phyloP scores from a whole-genome alignment of 2,329 filamentous ascomycete genomes.

The Paecilomyces sp. region DNA sequence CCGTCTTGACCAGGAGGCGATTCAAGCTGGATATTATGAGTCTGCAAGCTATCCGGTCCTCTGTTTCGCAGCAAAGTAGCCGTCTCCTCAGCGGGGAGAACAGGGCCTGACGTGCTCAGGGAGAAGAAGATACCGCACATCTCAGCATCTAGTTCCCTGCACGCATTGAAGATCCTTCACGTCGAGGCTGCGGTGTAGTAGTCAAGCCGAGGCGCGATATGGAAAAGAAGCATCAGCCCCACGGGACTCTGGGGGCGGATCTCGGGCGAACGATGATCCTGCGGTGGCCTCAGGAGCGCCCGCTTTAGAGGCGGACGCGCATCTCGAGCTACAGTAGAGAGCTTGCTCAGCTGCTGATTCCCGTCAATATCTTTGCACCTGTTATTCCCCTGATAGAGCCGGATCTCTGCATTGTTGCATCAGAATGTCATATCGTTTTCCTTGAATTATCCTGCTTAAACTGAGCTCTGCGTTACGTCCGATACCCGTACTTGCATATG shows the following conservation, averaged over 20 bases:
- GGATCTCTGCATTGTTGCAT: not conserved
- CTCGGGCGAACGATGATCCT: constrained; percentile 29
- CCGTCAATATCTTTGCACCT: not conserved
- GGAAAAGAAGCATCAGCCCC: not conserved
- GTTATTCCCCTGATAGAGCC: constrained; percentile 7
- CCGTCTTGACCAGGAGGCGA: not conserved
- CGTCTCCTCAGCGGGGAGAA: constrained; percentile 26
- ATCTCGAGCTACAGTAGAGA: not conserved
- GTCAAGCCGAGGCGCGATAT: not conserved
- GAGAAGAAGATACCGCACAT: constrained; percentile 50
- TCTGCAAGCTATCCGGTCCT: constrained; percentile 38
- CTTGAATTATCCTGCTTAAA: constrained; percentile 12
- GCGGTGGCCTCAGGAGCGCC: constrained; percentile 3
- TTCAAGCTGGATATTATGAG: constrained; percentile 19
- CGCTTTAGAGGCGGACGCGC: not conserved
- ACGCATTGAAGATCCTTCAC: not conserved
- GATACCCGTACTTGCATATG: constrained; percentile 19
- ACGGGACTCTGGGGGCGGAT: constrained; percentile 6
- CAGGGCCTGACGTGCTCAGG: constrained; percentile 26
- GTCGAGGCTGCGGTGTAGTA: not conserved
- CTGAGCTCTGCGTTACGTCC: not conserved
- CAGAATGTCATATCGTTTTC: constrained; percentile 19
- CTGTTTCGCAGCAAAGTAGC: constrained; percentile 28
- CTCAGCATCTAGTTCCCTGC: constrained; percentile 8
- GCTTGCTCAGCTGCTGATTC: not conserved